These are phyloP conservation scores for Cymbopogon citratus DNA, from an alignment of 176 grass and related monocot genomes.

Conservation along the genomic window DNA sequence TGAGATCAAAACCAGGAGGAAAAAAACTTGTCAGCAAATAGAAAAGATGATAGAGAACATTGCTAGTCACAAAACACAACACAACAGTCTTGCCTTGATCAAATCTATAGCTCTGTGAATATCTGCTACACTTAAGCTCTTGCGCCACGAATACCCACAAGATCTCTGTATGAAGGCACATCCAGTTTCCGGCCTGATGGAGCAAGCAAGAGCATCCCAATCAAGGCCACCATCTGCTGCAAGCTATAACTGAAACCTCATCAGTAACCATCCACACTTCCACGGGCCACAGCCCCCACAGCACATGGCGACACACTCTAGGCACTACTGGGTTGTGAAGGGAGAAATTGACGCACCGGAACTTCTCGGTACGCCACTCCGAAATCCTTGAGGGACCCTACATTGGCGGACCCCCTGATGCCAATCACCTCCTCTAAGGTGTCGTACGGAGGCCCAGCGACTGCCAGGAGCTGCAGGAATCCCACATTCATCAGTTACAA, in stretches of 20 bases:
- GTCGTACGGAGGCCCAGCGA: constrained; percentile 76
- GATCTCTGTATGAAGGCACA: constrained; percentile 89
- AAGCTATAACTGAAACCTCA: constrained; percentile 46
- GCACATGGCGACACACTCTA: not conserved
- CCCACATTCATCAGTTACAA: constrained; percentile 8
- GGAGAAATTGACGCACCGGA: constrained; percentile 35
- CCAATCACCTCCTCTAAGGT: constrained; percentile 94
- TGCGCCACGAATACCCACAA: constrained; percentile 85
- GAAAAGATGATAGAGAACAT: not conserved
- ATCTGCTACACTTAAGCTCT: constrained; percentile 56
- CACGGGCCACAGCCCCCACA: not conserved
- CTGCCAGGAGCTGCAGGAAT: constrained; percentile 59
- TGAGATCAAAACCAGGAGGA: not conserved
- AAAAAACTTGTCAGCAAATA: not conserved
- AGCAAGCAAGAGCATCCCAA: constrained; percentile 55
- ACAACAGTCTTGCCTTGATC: constrained; percentile 50
- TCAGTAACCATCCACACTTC: not conserved
- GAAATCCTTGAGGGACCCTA: constrained; percentile 90
- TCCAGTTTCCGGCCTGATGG: constrained; percentile 57
- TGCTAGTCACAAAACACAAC: not conserved
- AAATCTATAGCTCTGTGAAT: constrained; percentile 58
- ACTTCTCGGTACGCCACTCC: constrained; percentile 73
- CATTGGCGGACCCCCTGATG: constrained; percentile 55
- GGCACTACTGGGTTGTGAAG: not conserved
- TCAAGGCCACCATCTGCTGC: constrained; percentile 69